Base-by-base conservation (phyloP, 306 rosid species). In the Vachellia pachyceras region DNA sequence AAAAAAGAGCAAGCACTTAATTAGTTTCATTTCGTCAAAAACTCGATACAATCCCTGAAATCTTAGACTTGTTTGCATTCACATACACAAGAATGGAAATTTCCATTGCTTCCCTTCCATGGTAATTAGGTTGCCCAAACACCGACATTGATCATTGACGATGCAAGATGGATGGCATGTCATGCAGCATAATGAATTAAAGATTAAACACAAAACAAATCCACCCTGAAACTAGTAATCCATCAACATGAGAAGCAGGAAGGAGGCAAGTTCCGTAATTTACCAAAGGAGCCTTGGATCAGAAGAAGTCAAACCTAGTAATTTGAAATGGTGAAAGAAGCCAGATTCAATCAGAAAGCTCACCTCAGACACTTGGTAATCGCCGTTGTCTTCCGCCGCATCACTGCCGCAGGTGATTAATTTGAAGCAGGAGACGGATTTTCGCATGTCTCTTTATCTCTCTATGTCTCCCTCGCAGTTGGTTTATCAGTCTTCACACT, bases 361-460 rank as follows among this genome's bases (percentile, higher is more conserved):
- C 86, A 45, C 98, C 98, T 90, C 86, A 12, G 88, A 54, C 29
- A 64, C 87, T 20, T 84, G 87, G 83, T 79, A 71, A 64, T 87
- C 96, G 40, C 91, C 91, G n/a, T 67, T 85, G 18, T 52, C 80
- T 29, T 88, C 91, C 36, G 86, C 85, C 6, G 89, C 84, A 76
- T 86, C 94, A 76, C 90, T 60, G 72, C 94, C 92, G 84, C 98
- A 94, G 4, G 94, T 60, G 75, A 94, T 90, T 69, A 94, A 85
- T 72, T 90, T 91, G 88, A 94, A 89, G 88, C 98, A 94, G n/a
- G 97, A 90, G 46, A 83, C 80, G 46, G 98, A 72, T 86, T 88
- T 94, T 71, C 86, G 94, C 98, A 92, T 92, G 55, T 52, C 52
- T 52, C 63, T 69, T 52, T 37, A 10, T 20, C 15, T 0, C 63